phyloP scores from a whole-genome alignment of 179 eudicot genomes.

The Camellia oleifera region DNA sequence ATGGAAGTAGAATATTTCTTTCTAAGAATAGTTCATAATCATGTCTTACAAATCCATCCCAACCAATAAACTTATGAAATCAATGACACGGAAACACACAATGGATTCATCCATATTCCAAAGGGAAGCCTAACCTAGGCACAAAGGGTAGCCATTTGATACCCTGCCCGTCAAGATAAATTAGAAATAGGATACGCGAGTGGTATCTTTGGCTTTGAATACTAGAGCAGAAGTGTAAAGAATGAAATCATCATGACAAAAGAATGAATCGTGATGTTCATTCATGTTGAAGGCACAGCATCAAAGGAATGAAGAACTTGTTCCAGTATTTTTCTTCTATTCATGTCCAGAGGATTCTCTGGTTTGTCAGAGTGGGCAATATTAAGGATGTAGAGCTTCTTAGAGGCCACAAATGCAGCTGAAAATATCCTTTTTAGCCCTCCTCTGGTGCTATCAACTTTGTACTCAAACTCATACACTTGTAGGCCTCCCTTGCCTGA shows the following conservation, averaged over 20 bases:
- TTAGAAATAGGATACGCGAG: neutral
- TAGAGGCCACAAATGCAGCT: conserved; percentile 79
- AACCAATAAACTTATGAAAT: neutral
- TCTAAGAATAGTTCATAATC: neutral
- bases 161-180: neutral
- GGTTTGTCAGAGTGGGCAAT: conserved; percentile 74
- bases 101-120: neutral
- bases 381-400: conserved; percentile 77
- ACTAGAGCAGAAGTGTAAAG: conserved; percentile 8
- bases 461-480: conserved; percentile 83
- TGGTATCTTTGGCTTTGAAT: neutral
- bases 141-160: neutral
- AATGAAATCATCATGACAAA: neutral
- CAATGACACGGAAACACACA: neutral
- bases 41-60: neutral
- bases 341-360: conserved; percentile 54
- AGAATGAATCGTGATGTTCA: neutral
- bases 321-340: conserved; percentile 49
- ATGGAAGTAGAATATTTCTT: neutral
- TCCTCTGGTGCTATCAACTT: conserved; percentile 83
- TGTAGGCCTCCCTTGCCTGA: conserved; percentile 49
- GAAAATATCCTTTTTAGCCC: conserved; percentile 85
- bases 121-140: neutral
- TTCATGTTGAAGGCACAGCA: conserved; percentile 37
- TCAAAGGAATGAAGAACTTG: conserved; percentile 87